Evolutionary conservation across 192 early-diverging fungal species (phyloP), one percentile per base, ranked within the genome.

Genomic region (Umbelopsis sp.): DNA sequence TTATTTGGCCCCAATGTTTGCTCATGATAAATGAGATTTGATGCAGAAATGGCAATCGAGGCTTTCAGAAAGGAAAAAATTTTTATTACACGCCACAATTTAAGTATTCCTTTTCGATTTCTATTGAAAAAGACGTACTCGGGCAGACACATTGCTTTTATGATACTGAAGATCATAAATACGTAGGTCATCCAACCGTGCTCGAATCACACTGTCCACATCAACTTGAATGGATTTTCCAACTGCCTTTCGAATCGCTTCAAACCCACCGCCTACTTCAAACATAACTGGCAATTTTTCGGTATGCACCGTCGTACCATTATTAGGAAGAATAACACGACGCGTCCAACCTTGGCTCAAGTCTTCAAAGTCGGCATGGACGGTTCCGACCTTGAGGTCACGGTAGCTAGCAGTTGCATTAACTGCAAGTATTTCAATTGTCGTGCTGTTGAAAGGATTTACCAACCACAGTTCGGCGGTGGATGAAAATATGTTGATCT

Each of bases 181-280:
- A 22, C 53, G 29, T 69, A 86, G 77, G 5, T 66, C 68, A 2
- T 80, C 84, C 21, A 86, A 71, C 31, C 65, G 70, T 2, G 81
- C 76, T 17, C 75, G 74, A 41, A 83, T 81, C 49, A 74, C 69
- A 66, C 84, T 84, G 36, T 79, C 52, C 0, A 86, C 79, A 76
- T 80, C 76, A 3, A 86, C 77, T 26, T 79, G 79, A 16, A 86
- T 66, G 1, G 76, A 59, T 21, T 82, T 82, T 3, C 82, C 82
- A 11, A 86, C 59, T 0, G 84, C 84, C 68, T 75, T 80, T 54
- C 66, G 79, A 73, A 86, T 67, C 0, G 79, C 80, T 59, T 86
- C 84, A 56, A 80, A 77, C 17, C 81, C 84, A 5, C 77, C 62
- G 21, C 71, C 71, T 3, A 70, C 47, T 41, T 75, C 68, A 20